A percentile compares a stretch with the other conserved stretches of the same genome.
Evolutionary conservation across 2,329 filamentous ascomycete genomes (phyloP).

Genomic region (Bipolaris gigantea): DNA sequence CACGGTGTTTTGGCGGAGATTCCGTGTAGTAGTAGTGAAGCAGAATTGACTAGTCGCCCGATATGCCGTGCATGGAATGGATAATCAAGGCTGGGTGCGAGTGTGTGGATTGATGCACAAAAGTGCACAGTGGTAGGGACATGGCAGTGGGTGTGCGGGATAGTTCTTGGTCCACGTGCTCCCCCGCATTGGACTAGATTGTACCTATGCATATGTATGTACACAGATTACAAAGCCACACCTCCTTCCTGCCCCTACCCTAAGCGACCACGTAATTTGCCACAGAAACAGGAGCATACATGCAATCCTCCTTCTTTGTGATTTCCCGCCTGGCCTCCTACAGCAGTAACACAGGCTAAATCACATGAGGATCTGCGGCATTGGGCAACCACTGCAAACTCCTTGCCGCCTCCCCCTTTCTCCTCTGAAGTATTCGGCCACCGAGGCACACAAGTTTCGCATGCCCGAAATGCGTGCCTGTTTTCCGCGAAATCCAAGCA

Average conservation of each 20-base stretch:
- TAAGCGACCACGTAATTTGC: neutral
- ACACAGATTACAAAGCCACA: neutral
- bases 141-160: neutral
- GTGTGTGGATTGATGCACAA: neutral
- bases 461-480: constrained; percentile 4
- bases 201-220: no score
- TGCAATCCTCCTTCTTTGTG: neutral
- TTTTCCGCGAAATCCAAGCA: neutral
- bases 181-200: no score
- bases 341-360: neutral
- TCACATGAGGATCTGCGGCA: neutral
- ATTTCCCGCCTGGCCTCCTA: neutral
- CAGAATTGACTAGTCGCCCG: neutral
- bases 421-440: neutral
- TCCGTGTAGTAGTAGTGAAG: constrained; percentile 3
- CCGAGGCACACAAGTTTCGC: constrained; percentile 4
- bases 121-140: neutral
- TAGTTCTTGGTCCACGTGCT: no score
- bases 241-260: neutral
- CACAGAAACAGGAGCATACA: neutral
- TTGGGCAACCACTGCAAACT: constrained; percentile 3
- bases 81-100: neutral
- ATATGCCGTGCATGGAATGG: neutral
- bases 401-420: neutral
- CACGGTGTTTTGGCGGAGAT: constrained; percentile 2